Evolutionary conservation across 441 rosid species (phyloP).

Genomic region (Erysimum pusillum): DNA sequence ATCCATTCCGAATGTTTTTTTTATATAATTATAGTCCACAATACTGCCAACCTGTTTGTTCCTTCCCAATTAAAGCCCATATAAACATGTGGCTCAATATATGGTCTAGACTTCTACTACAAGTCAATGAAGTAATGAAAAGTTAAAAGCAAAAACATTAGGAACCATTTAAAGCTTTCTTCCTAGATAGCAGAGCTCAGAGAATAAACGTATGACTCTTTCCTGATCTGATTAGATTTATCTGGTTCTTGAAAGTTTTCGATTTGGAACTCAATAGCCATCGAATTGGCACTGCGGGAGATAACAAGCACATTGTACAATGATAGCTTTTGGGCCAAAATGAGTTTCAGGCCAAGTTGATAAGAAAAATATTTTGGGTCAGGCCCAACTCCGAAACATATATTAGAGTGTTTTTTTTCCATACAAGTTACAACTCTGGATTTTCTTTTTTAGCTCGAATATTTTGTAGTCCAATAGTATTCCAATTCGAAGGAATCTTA

Average conservation of each 20-base stretch:
- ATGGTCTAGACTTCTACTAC: not conserved
- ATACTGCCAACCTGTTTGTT: not conserved
- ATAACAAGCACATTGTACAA: not conserved
- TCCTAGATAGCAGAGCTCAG: too few species aligned
- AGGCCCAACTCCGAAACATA: not conserved
- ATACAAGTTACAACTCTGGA: not conserved
- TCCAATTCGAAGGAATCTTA: not conserved
- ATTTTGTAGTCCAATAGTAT: not conserved
- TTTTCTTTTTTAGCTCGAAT: too few species aligned
- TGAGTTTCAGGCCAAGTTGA: not conserved
- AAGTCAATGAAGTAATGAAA: not conserved
- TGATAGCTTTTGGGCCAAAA: not conserved
- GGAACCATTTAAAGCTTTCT: too few species aligned
- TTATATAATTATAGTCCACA: too few species aligned
- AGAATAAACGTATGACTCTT: too few species aligned
- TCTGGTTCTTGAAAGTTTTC: too few species aligned
- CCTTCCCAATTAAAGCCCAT: not conserved
- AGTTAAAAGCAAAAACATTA: too few species aligned
- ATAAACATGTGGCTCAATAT: not conserved
- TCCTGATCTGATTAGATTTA: too few species aligned
- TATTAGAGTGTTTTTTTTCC: not conserved
- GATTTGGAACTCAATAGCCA: not conserved
- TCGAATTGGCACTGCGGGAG: not conserved
- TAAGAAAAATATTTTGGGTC: not conserved
- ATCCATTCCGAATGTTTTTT: not conserved